These are phyloP conservation scores for Phytophthora pinifolia DNA, from an alignment of 352 stramenopile genomes.

Conservation along the genomic window DNA sequence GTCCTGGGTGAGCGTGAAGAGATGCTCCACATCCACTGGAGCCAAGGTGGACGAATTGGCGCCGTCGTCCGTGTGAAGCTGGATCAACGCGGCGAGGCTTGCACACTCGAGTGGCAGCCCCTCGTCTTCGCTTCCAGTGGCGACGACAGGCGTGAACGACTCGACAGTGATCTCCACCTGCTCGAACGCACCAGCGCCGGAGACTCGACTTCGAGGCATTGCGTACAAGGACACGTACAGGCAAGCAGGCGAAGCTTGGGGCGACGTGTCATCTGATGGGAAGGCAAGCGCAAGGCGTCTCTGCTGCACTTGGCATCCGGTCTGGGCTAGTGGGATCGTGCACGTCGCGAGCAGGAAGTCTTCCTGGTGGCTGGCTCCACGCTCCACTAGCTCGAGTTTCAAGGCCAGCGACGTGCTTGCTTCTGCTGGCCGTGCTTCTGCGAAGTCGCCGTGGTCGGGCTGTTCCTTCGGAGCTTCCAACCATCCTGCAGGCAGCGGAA, in stretches of 20 bases:
- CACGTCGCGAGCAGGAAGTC: constrained; percentile 48
- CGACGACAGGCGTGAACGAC: constrained; percentile 30
- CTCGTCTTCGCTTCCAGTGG: constrained; percentile 27
- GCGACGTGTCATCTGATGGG: neutral
- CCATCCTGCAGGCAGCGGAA: constrained; percentile 54
- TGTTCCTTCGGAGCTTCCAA: constrained; percentile 10
- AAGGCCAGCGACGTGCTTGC: constrained; percentile 15
- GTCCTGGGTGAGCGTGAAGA: constrained; percentile 21
- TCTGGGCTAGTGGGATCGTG: constrained; percentile 25
- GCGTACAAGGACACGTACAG: constrained; percentile 25
- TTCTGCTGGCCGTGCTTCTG: neutral
- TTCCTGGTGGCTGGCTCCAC: constrained; percentile 63
- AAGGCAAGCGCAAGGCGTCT: constrained; percentile 33
- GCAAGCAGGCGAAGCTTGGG: constrained; percentile 4
- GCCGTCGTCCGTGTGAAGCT: neutral
- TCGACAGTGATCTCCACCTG: constrained; percentile 28
- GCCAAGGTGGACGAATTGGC: neutral
- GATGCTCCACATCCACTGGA: constrained; percentile 8
- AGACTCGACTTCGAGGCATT: constrained; percentile 5
- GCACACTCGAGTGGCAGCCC: constrained; percentile 17
- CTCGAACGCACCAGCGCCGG: constrained; percentile 3
- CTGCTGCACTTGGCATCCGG: constrained; percentile 28
- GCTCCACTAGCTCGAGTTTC: constrained; percentile 61
- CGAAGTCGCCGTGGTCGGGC: neutral
- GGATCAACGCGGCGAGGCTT: constrained; percentile 15